Base-by-base conservation (phyloP, 257 asterid species). In the Eustoma russellianum region DNA sequence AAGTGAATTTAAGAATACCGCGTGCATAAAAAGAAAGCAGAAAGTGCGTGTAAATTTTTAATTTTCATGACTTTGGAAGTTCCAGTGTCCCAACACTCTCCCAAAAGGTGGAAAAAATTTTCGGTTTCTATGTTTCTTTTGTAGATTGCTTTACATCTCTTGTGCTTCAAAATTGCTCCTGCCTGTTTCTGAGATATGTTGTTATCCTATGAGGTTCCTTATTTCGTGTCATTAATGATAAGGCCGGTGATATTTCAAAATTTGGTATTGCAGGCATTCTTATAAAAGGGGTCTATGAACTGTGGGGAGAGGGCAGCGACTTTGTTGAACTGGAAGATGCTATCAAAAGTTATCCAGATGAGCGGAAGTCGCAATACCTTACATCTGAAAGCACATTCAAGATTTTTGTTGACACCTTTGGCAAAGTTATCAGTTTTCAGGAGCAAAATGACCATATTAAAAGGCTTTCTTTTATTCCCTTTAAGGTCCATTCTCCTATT, bases 261-360 rank as follows among this genome's bases (percentile, higher is more conserved):
- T 57, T 66, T 65, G 41, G 48, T 17, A 53, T 14, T 53, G 63
- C 72, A 91, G 98, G 98, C 74, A 91, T 91, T 72, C 96, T 91
- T 38, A 83, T 91, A 55, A 91, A 83, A 70, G 98, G 97, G 58
- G 88, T 92, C 41, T 92, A 88, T 71, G 98, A 92, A 66, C 66
- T 88, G 11, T 92, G 98, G 98, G 98, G 98, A 40, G 94, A 92
- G 72, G 98, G 95, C 1, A 56, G 66, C 44, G 76, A 56, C 73
- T 81, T 79, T 62, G 91, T 81, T 83, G 97, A 88, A 61, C 77
- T 92, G 66, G 97, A 85, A 66, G 84, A 75, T 72, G 78, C 93
- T 35, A 76, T 92, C 24, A 73, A 68, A 33, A 61, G 45, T 30
- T 88, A 74, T 79, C 86, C 97, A 3, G 95, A 80, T 46, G 94